A percentile compares a stretch with the other conserved stretches of the same genome.
phyloP scores from a whole-genome alignment of 2,329 filamentous ascomycete species.

The Claviceps africana region DNA sequence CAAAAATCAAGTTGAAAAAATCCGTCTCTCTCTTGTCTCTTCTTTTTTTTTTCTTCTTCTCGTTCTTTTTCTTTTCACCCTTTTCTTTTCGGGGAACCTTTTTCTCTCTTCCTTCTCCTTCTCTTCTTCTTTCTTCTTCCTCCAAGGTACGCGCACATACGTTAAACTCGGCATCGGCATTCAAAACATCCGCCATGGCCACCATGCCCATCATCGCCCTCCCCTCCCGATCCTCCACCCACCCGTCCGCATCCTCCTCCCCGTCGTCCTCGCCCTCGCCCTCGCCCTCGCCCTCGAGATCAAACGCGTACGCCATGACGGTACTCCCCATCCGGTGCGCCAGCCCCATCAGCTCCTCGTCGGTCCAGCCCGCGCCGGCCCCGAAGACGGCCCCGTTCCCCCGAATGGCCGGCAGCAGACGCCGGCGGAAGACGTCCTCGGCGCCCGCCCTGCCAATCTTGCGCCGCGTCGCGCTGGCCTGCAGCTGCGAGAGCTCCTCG shows the following conservation, averaged over 20 bases:
- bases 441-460: constrained; percentile 66
- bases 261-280: constrained; percentile 15
- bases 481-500: constrained; percentile 55
- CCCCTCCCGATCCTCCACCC: constrained; percentile 48
- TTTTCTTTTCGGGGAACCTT: not conserved
- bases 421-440: constrained; percentile 50
- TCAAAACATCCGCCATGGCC: constrained; percentile 78
- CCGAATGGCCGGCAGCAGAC: constrained; percentile 38
- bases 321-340: constrained; percentile 75
- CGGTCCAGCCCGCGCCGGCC: constrained; percentile 20
- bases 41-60: not conserved
- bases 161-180: constrained; percentile 80
- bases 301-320: constrained; percentile 90
- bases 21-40: not conserved
- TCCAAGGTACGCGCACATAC: constrained; percentile 25
- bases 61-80: not conserved
- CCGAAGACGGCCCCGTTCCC: constrained; percentile 30
- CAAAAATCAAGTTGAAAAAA: no score
- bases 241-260: constrained; percentile 48
- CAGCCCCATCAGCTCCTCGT: constrained; percentile 32
- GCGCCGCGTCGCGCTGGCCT: constrained; percentile 59
- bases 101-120: not conserved
- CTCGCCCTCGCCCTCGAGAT: constrained; percentile 46
- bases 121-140: not conserved
- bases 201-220: constrained; percentile 67